These are phyloP conservation scores for Taxawa tesnikishii DNA, from an alignment of 2,329 filamentous ascomycete species.

Conservation along the genomic window DNA sequence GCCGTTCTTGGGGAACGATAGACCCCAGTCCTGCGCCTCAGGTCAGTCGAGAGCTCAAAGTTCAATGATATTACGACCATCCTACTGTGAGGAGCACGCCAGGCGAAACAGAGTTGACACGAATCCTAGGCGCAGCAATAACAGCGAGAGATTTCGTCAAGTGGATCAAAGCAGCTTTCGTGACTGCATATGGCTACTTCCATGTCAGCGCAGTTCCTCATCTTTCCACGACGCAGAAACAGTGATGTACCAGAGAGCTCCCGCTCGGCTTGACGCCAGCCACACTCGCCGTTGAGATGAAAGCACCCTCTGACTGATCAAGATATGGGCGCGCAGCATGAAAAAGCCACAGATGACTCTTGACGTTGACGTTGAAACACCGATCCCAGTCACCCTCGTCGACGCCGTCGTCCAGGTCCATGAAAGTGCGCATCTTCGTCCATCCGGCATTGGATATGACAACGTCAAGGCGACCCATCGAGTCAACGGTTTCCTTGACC, in stretches of 20 bases:
- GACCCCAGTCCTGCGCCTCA: constrained; percentile 5
- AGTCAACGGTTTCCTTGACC: constrained; percentile 3
- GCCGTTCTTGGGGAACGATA: constrained; percentile 1
- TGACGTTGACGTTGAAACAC: constrained; percentile 46
- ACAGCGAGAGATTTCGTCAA: constrained; percentile 38
- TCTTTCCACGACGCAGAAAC: no score
- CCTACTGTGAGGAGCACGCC: constrained; percentile 39
- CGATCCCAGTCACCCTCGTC: constrained; percentile 44
- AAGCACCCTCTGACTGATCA: constrained; percentile 35
- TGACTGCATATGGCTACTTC: constrained; percentile 18
- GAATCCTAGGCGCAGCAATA: constrained; percentile 36
- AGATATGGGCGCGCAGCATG: constrained; percentile 38
- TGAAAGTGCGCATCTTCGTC: constrained; percentile 34
- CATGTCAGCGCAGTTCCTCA: no score
- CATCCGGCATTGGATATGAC: constrained; percentile 26
- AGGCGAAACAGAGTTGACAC: constrained; percentile 44
- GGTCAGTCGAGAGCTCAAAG: no score
- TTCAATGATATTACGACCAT: no score
- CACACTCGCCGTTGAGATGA: constrained; percentile 42
- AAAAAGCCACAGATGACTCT: constrained; percentile 44
- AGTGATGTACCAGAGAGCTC: constrained; percentile 43
- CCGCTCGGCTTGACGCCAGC: constrained; percentile 42
- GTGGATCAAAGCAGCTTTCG: constrained; percentile 25
- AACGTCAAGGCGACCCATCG: constrained; percentile 7
- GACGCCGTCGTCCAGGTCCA: constrained; percentile 36